Base-by-base conservation (phyloP, 1,284 basidiomycete genomes). In the Thelephora terrestris region DNA sequence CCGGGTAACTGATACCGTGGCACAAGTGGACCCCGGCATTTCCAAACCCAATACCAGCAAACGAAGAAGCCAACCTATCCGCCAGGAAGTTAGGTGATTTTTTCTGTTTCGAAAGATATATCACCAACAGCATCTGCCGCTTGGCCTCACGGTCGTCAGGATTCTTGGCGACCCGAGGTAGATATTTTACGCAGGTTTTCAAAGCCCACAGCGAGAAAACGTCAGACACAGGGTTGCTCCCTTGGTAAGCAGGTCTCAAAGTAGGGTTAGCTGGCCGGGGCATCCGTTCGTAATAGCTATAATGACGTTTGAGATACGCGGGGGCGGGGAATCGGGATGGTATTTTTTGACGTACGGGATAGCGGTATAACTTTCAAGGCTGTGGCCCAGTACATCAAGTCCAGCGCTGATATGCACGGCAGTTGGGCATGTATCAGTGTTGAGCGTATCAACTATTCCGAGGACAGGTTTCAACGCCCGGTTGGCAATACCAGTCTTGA, bases 121-220 rank as follows among this genome's bases (percentile, higher is more conserved):
- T 32, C 10, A 68, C 78, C 51, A 66, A 89, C 81, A 97, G 79
- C 92, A 98, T 97, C 65, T 95, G 88, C 10, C 78, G 74, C 57
- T 91, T 79, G 14, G 94, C 91, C 62, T 96, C 90, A 39, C 75
- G 69, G 63, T 97, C 90, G 49, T 79, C 74, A 7, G 71, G 75
- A 61, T 96, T 81, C 61, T 81, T 85, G 2, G 87, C 85, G 36
- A 98, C 81, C 23, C 90, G 78, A 17, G 94, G 95, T 20, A 98
- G 77, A 61, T 92, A 86, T 64, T 92, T 83, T 53, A 97, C 85
- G 0, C 92, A 91, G 27, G 92, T 89, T 61, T 85, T 79, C 51
- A 98, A 71, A 4, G 95, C 94, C 94, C 94, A 98, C 54, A 88
- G 73, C 5, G 91, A 93, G 69, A 98, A 98, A 47, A 98, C 91